Conservation (phyloP, 2,329 filamentous ascomycete species). For the Trichoderma sp. region DNA sequence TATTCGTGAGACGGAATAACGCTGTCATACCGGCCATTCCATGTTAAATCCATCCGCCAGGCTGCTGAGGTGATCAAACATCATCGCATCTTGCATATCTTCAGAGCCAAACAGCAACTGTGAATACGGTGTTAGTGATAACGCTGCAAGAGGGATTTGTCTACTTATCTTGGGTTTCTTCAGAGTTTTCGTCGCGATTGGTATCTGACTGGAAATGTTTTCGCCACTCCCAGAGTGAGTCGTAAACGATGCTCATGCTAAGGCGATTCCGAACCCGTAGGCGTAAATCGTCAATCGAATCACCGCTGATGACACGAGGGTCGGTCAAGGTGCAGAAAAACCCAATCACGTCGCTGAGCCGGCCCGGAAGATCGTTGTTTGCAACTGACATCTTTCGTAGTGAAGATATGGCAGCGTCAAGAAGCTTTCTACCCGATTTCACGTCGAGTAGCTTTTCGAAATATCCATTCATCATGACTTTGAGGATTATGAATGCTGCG, state of each 20-base stretch:
- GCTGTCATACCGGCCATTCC: slow-evolving; percentile 10
- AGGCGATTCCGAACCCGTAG: slow-evolving; percentile 23
- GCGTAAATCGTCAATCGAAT: slow-evolving; percentile 10
- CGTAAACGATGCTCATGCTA: slow-evolving; percentile 23
- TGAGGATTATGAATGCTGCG: slow-evolving; percentile 21
- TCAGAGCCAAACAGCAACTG: slow-evolving; percentile 12
- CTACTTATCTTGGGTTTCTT: slow-evolving; percentile 18
- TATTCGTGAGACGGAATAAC: no score
- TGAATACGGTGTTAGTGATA: neutral
- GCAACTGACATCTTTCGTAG: slow-evolving; percentile 21
- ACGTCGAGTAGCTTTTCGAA: slow-evolving; percentile 20
- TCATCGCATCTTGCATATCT: slow-evolving; percentile 21
- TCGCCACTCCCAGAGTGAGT: slow-evolving; percentile 18
- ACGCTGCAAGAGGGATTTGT: neutral
- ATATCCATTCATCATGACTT: slow-evolving; percentile 23
- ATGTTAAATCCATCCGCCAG: slow-evolving; percentile 17
- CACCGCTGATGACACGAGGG: slow-evolving; percentile 20
- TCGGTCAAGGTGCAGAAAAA: slow-evolving; percentile 14
- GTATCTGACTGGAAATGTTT: slow-evolving; percentile 13
- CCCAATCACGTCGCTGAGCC: slow-evolving; percentile 18
- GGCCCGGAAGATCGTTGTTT: slow-evolving; percentile 16
- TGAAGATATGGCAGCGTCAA: slow-evolving; percentile 18
- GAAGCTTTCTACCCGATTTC: slow-evolving; percentile 9
- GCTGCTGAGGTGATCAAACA: slow-evolving; percentile 20
- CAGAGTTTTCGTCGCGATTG: neutral